Percentiles rank a stretch among this genome's conserved stretches.
phyloP scores from a whole-genome alignment of 495 filamentous ascomycete genomes.

The Tuber magnatum region DNA sequence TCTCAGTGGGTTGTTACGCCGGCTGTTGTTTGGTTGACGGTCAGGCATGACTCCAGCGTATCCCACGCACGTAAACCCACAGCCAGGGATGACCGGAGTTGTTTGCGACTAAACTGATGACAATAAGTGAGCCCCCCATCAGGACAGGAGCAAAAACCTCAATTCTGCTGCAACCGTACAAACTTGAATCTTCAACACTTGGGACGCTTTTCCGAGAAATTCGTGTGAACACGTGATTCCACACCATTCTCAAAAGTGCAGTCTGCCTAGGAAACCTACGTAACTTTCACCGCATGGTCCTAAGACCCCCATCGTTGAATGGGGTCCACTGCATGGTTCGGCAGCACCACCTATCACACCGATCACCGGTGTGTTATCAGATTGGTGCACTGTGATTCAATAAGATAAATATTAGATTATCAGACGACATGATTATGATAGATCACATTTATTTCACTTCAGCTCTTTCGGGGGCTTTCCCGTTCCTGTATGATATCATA shows the following conservation, averaged over 20 bases:
- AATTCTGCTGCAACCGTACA: not conserved
- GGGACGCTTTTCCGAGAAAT: not conserved
- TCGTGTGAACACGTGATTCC: constrained; percentile 5
- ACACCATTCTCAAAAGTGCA: not conserved
- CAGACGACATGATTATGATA: constrained; percentile 27
- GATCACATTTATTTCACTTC: constrained; percentile 6
- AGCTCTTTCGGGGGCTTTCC: not conserved
- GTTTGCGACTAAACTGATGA: not conserved
- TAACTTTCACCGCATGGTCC: not conserved
- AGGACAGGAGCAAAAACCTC: too few relatives aligned
- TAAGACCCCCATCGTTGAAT: not conserved
- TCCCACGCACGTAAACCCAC: not conserved
- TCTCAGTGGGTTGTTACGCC: not conserved
- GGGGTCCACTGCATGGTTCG: not conserved
- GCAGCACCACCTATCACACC: not conserved
- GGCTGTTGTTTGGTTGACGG: not conserved
- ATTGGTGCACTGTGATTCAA: constrained; percentile 13
- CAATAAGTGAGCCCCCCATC: not conserved
- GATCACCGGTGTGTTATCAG: constrained; percentile 17
- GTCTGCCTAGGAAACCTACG: not conserved
- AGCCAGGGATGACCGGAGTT: not conserved
- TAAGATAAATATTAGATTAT: constrained; percentile 23
- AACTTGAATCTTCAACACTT: not conserved
- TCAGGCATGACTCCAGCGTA: not conserved
- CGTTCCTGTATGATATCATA: constrained; percentile 5